Base-by-base conservation (phyloP, 1,284 basidiomycete species). In the Cystobasidium pallidum region DNA sequence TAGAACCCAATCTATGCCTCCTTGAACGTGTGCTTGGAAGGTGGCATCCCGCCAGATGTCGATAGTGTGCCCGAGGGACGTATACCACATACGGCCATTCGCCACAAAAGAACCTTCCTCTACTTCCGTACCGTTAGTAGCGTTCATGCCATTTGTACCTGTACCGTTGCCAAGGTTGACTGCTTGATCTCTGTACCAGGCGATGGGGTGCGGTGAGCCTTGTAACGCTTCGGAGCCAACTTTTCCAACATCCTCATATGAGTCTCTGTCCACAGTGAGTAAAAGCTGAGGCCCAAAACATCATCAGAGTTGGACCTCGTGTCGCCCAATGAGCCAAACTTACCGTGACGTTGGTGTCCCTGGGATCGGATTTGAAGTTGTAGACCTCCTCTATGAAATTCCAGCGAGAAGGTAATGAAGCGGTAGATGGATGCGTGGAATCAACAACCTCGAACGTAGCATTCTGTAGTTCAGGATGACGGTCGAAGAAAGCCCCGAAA, bases 301-400 rank as follows among this genome's bases (percentile, higher is more conserved):
- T 7, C 15, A 41, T 41, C 7, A 41, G 39, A 41, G 7, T 41
- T 41, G 8, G 15, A 41, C 39, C 7, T 45, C 43, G 3, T 17
- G 3, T 45, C 19, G 26, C 26, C 39, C 11, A 36, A 3, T 15
- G 26, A 21, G 3, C 32, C 3, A 30, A 10, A 30, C 68, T 63
- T 32, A 71, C 67, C 21, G 73, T 63, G 2, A 74, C 66, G 49
- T 74, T 71, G 8, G 66, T 61, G 36, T 39, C 67, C 26, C 73
- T 51, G 6, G 73, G 73, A 61, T 74, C 63, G n/a, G 59, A 65
- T 21, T 62, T 70, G 61, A 68, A 74, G n/a, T 70, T 55, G 51
- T 74, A 74, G 2, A 74, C 73, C 28, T 74, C 73, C 26, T 74
- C 73, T 15, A 59, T 57, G 34, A 54, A 71, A 17, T 63, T 65